Conservation (phyloP, 331 rosid species). For the Malus hybrid region DNA sequence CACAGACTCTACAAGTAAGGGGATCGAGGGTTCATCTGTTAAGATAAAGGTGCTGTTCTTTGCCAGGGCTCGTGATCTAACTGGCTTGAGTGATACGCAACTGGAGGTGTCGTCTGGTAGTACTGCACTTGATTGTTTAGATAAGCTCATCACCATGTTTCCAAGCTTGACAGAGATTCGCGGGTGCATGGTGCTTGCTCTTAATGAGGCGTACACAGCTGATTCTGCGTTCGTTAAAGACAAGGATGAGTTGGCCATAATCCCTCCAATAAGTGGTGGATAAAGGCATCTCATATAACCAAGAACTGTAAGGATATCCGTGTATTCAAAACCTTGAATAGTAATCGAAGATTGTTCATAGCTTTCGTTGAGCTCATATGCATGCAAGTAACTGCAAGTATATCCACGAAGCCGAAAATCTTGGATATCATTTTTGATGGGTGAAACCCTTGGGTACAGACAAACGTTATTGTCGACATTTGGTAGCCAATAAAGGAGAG, state of each 20-base stretch:
- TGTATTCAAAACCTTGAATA: neutral
- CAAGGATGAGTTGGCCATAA: conserved; percentile 72
- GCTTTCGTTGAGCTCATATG: neutral
- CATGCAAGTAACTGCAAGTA: neutral
- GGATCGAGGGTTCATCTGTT: conserved; percentile 22
- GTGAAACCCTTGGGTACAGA: neutral
- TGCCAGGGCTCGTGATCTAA: conserved; percentile 78
- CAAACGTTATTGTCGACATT: neutral
- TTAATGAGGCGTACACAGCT: conserved; percentile 69
- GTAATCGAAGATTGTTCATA: neutral
- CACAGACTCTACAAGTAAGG: conserved; percentile 1
- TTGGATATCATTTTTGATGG: neutral
- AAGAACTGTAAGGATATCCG: neutral
- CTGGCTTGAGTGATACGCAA: conserved; percentile 51
- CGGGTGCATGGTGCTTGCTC: conserved; percentile 72
- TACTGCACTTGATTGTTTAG: conserved; percentile 64
- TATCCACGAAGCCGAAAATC: neutral
- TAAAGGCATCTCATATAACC: conserved; percentile 4
- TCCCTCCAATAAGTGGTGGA: conserved; percentile 92
- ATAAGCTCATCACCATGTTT: conserved; percentile 48
- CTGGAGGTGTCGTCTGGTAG: conserved; percentile 70
- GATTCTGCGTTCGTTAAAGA: conserved; percentile 55
- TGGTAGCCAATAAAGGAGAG: neutral
- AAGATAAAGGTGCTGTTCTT: conserved; percentile 72
- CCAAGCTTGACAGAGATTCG: conserved; percentile 67